Evolutionary conservation across 139 green algal species (phyloP), one percentile per base, ranked within the genome.

Genomic region (Chlorella sp.): DNA sequence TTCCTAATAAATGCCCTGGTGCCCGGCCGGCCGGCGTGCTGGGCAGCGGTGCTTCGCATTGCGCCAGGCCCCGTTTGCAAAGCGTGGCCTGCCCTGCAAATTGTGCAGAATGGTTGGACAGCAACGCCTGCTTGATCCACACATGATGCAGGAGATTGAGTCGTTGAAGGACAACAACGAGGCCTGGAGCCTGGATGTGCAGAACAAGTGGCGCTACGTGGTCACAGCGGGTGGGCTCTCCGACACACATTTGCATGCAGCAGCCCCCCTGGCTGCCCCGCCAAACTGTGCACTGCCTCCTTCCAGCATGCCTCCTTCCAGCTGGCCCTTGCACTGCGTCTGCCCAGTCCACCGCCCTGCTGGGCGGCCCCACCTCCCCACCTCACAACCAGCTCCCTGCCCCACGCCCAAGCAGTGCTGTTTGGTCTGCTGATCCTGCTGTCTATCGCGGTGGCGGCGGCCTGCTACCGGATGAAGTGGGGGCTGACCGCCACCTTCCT

Each of bases 361-460:
- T n/a, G n/a, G n/a, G n/a, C n/a, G n/a, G n/a, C n/a, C n/a, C n/a
- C n/a, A n/a, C n/a, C n/a, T n/a, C n/a, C n/a, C n/a, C n/a, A n/a
- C n/a, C n/a, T n/a, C n/a, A n/a, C n/a, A n/a, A n/a, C n/a, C n/a
- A n/a, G n/a, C n/a, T n/a, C 1, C 28, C 68, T 21, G 67, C 36
- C 20, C 5, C 36, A n/a, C 18, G 21, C 11, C 32, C 67, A 16
- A 51, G 75, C 55, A 70, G 75, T 82, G 44, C 56, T 82, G 32
- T 82, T 82, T 82, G 75, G 75, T 0, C 56, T 82, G 75, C 34
- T 82, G 11, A 82, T 82, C 56, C 23, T 71, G 32, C 9, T 82
- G 34, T 34, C 75, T 4, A 60, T 18, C 15, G 39, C 47, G 3
- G 56, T 82, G 56, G 56, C 75, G 13, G 26, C 20, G 12, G 57